phyloP scores from a whole-genome alignment of 2,329 filamentous ascomycete species.

The Triangularia setosa region DNA sequence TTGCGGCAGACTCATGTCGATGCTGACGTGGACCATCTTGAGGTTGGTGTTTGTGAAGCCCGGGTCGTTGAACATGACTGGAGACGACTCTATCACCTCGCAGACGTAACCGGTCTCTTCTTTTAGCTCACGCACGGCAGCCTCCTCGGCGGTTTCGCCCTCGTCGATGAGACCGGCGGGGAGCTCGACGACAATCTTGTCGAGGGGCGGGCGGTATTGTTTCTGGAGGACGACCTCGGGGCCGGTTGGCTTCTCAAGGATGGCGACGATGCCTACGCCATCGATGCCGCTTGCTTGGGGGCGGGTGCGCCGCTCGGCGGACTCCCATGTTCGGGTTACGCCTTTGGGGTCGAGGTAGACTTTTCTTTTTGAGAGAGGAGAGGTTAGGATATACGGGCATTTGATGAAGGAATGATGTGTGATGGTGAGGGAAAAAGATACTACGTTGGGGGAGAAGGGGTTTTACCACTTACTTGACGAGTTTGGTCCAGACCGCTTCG shows the following conservation, averaged over 20 bases:
- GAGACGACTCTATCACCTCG: conserved; percentile 51
- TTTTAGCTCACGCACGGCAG: conserved; percentile 59
- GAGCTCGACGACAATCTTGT: conserved; percentile 58
- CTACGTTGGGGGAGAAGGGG: not conserved
- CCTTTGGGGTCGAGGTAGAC: conserved; percentile 62
- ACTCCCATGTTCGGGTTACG: conserved; percentile 63
- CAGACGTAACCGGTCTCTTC: conserved; percentile 67
- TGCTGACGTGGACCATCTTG: conserved; percentile 66
- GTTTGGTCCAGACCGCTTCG: conserved; percentile 58
- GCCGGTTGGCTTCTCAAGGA: conserved; percentile 52
- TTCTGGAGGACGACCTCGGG: conserved; percentile 61
- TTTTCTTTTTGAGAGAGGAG: conserved; percentile 39
- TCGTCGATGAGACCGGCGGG: conserved; percentile 62
- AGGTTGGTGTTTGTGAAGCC: conserved; percentile 66
- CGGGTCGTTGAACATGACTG: conserved; percentile 60
- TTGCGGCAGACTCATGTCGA: conserved; percentile 65
- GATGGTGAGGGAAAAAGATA: not conserved
- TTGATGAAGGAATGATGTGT: too few relatives aligned
- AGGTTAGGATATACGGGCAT: not conserved
- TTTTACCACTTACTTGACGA: conserved; percentile 47
- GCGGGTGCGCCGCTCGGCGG: conserved; percentile 65
- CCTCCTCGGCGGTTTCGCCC: conserved; percentile 57
- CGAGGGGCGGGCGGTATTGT: conserved; percentile 61
- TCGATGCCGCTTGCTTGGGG: conserved; percentile 61
- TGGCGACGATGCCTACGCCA: conserved; percentile 68